A percentile compares a stretch with the other conserved stretches of the same genome.
These are phyloP conservation scores for Vitis labrusca DNA, from an alignment of 164 flowering plant genomes.

Conservation along the genomic window DNA sequence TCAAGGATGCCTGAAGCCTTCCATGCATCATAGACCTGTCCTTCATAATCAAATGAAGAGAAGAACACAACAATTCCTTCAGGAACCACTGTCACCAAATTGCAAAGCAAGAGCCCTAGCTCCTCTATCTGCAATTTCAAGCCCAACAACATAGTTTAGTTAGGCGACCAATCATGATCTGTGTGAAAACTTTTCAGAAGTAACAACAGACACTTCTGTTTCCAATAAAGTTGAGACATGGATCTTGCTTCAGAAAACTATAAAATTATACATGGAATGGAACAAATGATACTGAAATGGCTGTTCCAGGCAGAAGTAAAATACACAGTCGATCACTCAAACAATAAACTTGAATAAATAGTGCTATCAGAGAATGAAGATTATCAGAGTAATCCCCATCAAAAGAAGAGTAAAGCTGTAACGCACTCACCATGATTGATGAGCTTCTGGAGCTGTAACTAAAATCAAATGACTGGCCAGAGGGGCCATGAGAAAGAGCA, in stretches of 20 bases:
- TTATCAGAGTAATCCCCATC: not conserved
- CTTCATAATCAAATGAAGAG: constrained; percentile 93
- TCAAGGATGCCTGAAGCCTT: constrained; percentile 70
- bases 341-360: too few species aligned
- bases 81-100: constrained; percentile 79
- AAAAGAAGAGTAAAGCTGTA: not conserved
- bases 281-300: too few species aligned
- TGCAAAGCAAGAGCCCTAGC: constrained; percentile 82
- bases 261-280: too few species aligned
- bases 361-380: too few species aligned
- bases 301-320: too few species aligned
- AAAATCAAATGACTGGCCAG: constrained; percentile 86
- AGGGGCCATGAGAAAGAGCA: constrained; percentile 84
- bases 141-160: constrained; percentile 14
- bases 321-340: too few species aligned
- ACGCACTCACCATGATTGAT: constrained; percentile 57
- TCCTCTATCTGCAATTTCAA: constrained; percentile 70
- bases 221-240: not conserved
- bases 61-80: constrained; percentile 93
- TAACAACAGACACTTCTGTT: not conserved
- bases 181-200: not conserved
- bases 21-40: constrained; percentile 73
- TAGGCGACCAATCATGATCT: constrained; percentile 7
- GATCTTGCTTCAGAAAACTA: too few species aligned
- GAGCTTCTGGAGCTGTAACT: constrained; percentile 77